Evolutionary conservation across 2,329 filamentous ascomycete species (phyloP), one percentile per base, ranked within the genome.

Genomic region (Emergomyces orientalis): DNA sequence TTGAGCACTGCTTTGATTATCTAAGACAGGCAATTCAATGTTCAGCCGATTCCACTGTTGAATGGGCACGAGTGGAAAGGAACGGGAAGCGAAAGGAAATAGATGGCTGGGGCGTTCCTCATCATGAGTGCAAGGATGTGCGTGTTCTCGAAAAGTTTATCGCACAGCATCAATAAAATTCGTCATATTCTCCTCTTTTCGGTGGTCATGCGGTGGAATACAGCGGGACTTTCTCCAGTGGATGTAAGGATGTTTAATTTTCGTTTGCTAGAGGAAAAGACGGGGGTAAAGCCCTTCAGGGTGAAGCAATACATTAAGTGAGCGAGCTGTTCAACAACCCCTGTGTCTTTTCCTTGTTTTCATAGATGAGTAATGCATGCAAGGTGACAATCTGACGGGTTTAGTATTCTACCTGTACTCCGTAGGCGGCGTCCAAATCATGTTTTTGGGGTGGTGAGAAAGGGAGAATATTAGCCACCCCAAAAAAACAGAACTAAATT

Each of bases 11-110:
- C 41, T 57, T 58, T 37, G 61, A 62, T 39, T 62, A 62, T 54
- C 45, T 67, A 25, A 60, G 66, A 19, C 66, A 67, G 57, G 63
- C 62, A 14, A 39, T 67, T 17, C 61, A 64, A 41, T 66, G 65
- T 45, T 56, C 62, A 43, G 62, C 64, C 11, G 67, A 68, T 54
- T 63, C 64, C 39, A 67, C 64, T 34, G 59, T 67, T 27, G 65
- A 67, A 41, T 60, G 59, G 59, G 19, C 45, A 9, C 45, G 49
- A 30, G 49, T 30, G 45, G 59, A 60, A n/a, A 34, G 25, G 30
- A 37, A 60, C 59, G 59, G 59, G n/a, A 25, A 25, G 30, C 6
- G 22, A n/a, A 30, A 17, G 34, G 30, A 34, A 30, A 43, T 52
- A 17, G 59, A 60, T 41, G 59, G 59, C 1, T 60, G 59, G 59